Conservation (phyloP, 768 basidiomycete genomes). For the Amanita inopinata region DNA sequence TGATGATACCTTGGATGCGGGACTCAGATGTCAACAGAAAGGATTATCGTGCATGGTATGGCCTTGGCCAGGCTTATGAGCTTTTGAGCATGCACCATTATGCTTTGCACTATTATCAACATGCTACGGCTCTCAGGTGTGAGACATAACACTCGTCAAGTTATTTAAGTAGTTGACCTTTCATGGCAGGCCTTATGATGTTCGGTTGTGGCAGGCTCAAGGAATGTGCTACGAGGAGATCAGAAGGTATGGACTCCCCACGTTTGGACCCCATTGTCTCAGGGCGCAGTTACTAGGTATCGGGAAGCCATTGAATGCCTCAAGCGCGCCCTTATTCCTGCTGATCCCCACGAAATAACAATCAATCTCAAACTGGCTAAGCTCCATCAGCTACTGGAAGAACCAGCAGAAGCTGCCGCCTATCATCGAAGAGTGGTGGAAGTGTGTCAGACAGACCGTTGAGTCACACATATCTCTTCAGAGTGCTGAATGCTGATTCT, state of each 20-base stretch:
- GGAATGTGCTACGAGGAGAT: slow-evolving; percentile 92
- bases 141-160: too few species aligned
- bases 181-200: slow-evolving; percentile 75
- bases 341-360: slow-evolving; percentile 65
- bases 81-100: slow-evolving; percentile 95
- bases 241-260: slow-evolving; percentile 45
- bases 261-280: background rate
- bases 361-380: slow-evolving; percentile 69
- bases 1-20: slow-evolving; percentile 1
- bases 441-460: slow-evolving; percentile 56
- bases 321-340: slow-evolving; percentile 79
- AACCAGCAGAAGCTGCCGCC: slow-evolving; percentile 57
- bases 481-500: slow-evolving; percentile 15
- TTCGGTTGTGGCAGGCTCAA: slow-evolving; percentile 92
- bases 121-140: slow-evolving; percentile 88
- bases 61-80: slow-evolving; percentile 96
- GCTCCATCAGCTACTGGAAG: slow-evolving; percentile 58
- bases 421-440: slow-evolving; percentile 79
- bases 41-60: slow-evolving; percentile 98
- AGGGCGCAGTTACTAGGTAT: slow-evolving; percentile 33
- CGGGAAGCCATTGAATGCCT: slow-evolving; percentile 89
- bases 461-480: slow-evolving; percentile 18
- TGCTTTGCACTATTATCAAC: slow-evolving; percentile 92
- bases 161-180: slow-evolving; percentile 13
- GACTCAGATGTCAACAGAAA: slow-evolving; percentile 83